phyloP scores from a whole-genome alignment of 1,139 yeast genomes.

The Suhomyces chickasaworum region DNA sequence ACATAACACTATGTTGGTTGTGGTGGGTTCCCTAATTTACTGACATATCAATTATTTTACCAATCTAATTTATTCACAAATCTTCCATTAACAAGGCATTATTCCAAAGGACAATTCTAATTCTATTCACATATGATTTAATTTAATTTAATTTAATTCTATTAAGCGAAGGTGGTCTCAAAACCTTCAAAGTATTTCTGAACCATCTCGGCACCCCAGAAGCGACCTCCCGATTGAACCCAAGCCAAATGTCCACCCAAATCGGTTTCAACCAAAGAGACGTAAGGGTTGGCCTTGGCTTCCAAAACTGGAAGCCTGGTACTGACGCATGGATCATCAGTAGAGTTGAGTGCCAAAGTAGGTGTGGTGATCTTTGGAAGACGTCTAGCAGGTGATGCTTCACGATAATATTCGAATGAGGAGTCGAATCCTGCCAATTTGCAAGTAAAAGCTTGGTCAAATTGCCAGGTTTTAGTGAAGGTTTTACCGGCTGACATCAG shows the following conservation, averaged over 20 bases:
- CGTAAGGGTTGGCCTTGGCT: constrained; percentile 33
- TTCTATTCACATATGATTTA: background rate
- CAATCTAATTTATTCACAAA: too few relatives aligned
- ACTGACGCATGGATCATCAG: constrained; percentile 85
- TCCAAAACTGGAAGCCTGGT: constrained; percentile 37
- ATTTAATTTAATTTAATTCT: background rate
- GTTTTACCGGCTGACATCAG: constrained; percentile 32
- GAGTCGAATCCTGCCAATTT: constrained; percentile 68
- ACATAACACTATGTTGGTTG: too few relatives aligned
- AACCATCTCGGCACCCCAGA: constrained; percentile 74
- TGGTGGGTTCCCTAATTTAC: too few relatives aligned
- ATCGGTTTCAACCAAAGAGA: constrained; percentile 43
- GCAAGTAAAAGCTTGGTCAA: constrained; percentile 74
- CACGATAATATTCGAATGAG: constrained; percentile 71
- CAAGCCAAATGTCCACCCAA: constrained; percentile 68
- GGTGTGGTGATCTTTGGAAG: constrained; percentile 64
- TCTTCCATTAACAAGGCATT: too few relatives aligned
- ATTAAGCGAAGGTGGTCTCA: constrained; percentile 27
- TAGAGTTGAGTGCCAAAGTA: constrained; percentile 63
- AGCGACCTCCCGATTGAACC: constrained; percentile 56
- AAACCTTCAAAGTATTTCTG: constrained; percentile 61
- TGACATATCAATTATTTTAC: background rate
- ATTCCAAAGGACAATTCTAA: background rate
- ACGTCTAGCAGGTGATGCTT: constrained; percentile 64
- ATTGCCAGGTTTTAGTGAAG: constrained; percentile 51